phyloP scores from a whole-genome alignment of 1,284 basidiomycete genomes.

The Malassezia sympodialis region DNA sequence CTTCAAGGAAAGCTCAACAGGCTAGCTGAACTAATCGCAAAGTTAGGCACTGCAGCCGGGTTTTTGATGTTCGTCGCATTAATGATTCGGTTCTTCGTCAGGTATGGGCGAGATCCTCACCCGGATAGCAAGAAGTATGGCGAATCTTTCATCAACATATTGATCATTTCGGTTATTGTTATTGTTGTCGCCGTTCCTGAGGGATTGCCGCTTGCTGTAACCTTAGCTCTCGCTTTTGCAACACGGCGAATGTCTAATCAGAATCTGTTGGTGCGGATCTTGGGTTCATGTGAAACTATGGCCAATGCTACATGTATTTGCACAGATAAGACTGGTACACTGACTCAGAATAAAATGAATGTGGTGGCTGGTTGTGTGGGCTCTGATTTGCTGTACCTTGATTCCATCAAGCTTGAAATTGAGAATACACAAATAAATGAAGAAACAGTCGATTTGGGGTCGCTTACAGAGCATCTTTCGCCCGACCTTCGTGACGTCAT shows the following conservation, averaged over 20 bases:
- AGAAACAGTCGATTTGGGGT: conserved; percentile 15
- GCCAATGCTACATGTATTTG: conserved; percentile 91
- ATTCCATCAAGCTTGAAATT: conserved; percentile 56
- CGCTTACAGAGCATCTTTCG: conserved; percentile 49
- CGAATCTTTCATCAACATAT: conserved; percentile 79
- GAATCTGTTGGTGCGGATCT: conserved; percentile 84
- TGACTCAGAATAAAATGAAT: conserved; percentile 84
- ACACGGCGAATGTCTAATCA: conserved; percentile 93
- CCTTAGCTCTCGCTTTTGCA: conserved; percentile 87
- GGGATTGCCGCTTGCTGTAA: conserved; percentile 89
- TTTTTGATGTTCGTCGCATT: conserved; percentile 69
- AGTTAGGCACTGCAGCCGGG: conserved; percentile 73
- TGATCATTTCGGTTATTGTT: conserved; percentile 88
- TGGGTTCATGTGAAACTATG: conserved; percentile 97
- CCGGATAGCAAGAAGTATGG: conserved; percentile 61
- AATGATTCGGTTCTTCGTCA: conserved; percentile 88
- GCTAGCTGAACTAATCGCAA: conserved; percentile 87
- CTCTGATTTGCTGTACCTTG: conserved; percentile 84
- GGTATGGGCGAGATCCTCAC: conserved; percentile 52
- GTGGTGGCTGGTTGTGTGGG: conserved; percentile 92
- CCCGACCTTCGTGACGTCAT: conserved; percentile 61
- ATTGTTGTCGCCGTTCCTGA: conserved; percentile 96
- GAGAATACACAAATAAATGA: conserved; percentile 51
- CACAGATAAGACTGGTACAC: conserved; percentile 80
- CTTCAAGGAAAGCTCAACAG: conserved; percentile 85